Base-by-base conservation (phyloP, 495 filamentous ascomycete genomes). In the Platismatia glauca region DNA sequence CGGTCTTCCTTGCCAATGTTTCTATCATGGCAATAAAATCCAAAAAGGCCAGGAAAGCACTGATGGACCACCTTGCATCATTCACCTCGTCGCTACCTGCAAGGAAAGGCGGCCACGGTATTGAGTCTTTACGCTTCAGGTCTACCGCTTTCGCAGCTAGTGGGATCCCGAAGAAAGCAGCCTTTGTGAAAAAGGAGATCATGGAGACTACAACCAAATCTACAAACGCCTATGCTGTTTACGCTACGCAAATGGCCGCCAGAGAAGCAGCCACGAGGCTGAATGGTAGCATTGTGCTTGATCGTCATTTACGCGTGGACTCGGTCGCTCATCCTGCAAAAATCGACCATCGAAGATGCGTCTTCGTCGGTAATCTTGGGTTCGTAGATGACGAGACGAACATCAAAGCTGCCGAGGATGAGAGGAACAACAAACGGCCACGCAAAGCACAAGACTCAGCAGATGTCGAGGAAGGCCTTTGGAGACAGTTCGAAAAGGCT, bases 291-390 rank as follows among this genome's bases (percentile, higher is more conserved):
- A 76, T 90, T 1, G 81, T 97, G 9, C 81, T 97, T 38, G 89
- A 90, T 67, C 86, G 95, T 15, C 95, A 99, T 74, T 75, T 99
- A 64, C 82, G 91, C 11, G 95, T 91, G 22, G 94, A 99, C 73
- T 86, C 82, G 50, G 84, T 97, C 48, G 89, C 94, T 0, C 93
- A 96, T 75, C 95, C 95, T 1, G 79, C 88, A 3, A 80, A 86
- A 33, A 82, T 85, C 31, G 93, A 96, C 68, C 82, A 95, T 70
- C 84, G 87, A 55, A 85, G 91, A 58, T 99, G 95, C 74, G 88
- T 99, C 6, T 99, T 97, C 69, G 89, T 99, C 16, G 95, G 95
- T 13, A 97, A 97, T 71, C 83, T 99, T 13, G 90, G 91, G 48
- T 97, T 97, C 67, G 89, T 97, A 2, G 91, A 95, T 67, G 87